These are phyloP conservation scores for Fusarium subglutinans DNA, from an alignment of 2,329 filamentous ascomycete genomes.

Conservation along the genomic window DNA sequence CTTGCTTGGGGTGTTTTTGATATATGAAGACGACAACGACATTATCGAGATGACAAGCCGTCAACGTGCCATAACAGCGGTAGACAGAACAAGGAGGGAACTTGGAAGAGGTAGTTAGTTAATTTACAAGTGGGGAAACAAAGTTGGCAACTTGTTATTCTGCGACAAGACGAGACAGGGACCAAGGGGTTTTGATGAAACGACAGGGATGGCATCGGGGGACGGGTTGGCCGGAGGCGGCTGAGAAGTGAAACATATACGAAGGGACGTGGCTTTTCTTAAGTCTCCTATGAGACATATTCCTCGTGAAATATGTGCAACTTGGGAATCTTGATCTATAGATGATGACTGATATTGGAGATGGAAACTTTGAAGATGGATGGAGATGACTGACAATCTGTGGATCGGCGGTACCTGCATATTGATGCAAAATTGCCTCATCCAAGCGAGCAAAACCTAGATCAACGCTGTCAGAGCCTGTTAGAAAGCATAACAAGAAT, in stretches of 20 bases:
- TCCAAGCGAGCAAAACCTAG: not conserved
- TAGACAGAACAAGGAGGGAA: not conserved
- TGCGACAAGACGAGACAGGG: constrained; percentile 30
- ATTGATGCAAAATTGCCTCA: constrained; percentile 7
- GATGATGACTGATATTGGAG: not conserved
- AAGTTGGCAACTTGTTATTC: constrained; percentile 26
- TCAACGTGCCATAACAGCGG: not conserved
- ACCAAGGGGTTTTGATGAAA: constrained; percentile 28
- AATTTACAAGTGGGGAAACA: constrained; percentile 18
- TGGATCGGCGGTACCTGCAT: constrained; percentile 6
- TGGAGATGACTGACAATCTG: not conserved
- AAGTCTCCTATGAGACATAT: not conserved
- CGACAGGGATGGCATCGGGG: constrained; percentile 16
- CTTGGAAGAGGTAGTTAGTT: not conserved
- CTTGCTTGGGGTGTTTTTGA: constrained; percentile 23
- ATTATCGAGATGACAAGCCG: constrained; percentile 8
- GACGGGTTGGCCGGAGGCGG: constrained; percentile 16
- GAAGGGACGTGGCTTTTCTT: not conserved
- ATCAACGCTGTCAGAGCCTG: constrained; percentile 1
- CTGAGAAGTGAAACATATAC: constrained; percentile 22
- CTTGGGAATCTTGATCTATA: not conserved
- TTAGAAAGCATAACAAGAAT: not conserved
- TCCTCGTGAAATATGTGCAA: not conserved
- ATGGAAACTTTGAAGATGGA: not conserved
- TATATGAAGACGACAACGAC: constrained; percentile 10